Base-by-base conservation (phyloP, 176 grass and related monocot species). In the Oryza glumipatula region DNA sequence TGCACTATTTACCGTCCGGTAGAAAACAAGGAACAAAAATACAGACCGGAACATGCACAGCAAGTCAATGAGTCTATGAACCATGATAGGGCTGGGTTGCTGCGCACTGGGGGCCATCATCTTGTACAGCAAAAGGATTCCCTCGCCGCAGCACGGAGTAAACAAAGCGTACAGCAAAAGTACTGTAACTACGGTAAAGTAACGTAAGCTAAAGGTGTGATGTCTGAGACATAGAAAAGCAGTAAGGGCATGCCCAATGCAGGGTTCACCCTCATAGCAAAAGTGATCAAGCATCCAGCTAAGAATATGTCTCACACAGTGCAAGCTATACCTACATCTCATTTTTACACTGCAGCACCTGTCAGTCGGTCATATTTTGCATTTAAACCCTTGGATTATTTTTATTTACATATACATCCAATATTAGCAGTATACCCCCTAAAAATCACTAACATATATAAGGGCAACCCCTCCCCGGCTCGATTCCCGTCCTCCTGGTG, bases 51-150 rank as follows among this genome's bases (percentile, higher is more conserved):
- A n/a, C 54, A 58, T 58, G 17, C 0, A 58, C 54, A n/a, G 54
- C 21, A 58, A 15, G 10, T 15, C 8, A 76, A 67, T 32, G 28
- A 24, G 4, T 10, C 51, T n/a, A 22, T 35, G 76, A 4, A 19
- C 1, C 54, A 82, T 86, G 26, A 67, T 81, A 51, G 33, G 64
- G 11, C n/a, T 3, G 9, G 33, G 24, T n/a, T 5, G 79, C 67
- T 68, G 67, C 67, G 2, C 24, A 72, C 36, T 28, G 67, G 78
- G 88, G 79, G 67, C 47, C 74, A 79, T 86, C 84, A 83, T 78
- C 88, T 8, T 44, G 78, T 41, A 39, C 74, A 6, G 67, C 73
- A 63, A 32, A 33, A 17, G 80, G 88, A 83, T 86, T 83, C 74
- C 73, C 84, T 33, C 38, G 8, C 38, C 44, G 14, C 16, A 17